phyloP scores from a whole-genome alignment of 371 early-diverging fungal genomes.

The Mortierella sp. region DNA sequence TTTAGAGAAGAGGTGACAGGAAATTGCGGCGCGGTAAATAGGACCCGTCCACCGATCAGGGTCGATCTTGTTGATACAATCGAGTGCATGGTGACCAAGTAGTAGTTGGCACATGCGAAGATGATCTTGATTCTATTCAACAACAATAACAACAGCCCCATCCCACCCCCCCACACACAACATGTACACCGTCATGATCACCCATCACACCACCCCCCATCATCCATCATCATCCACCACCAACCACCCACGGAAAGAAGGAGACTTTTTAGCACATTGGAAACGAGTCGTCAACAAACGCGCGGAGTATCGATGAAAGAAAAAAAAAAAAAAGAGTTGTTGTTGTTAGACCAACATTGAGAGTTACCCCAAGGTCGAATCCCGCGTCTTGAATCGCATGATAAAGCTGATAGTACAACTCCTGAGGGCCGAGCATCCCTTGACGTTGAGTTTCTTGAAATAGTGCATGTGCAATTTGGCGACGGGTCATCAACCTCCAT shows the following conservation, averaged over 20 bases:
- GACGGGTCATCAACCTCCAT: slow-evolving; percentile 11
- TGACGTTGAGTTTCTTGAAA: slow-evolving; percentile 21
- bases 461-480: slow-evolving; percentile 1
- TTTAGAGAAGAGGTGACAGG: slow-evolving; percentile 29
- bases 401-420: slow-evolving; percentile 29
- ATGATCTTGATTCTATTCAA: slow-evolving; percentile 19
- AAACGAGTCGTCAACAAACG: too few species aligned
- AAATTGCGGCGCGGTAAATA: slow-evolving; percentile 19
- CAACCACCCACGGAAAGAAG: too few species aligned
- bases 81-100: slow-evolving; percentile 9
- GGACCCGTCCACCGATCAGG: slow-evolving; percentile 11
- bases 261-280: too few species aligned
- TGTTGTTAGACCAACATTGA: too few species aligned
- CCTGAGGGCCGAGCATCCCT: slow-evolving; percentile 7
- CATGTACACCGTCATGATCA: too few species aligned
- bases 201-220: too few species aligned
- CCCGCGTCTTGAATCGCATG: slow-evolving; percentile 18
- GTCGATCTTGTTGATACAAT: slow-evolving; percentile 19
- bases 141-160: neutral
- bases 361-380: slow-evolving; percentile 24
- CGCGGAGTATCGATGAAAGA: too few species aligned
- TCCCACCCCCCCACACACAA: too few species aligned
- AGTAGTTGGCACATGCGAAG: slow-evolving; percentile 14
- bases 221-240: too few species aligned
- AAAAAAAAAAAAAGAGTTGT: too few species aligned